phyloP scores from a whole-genome alignment of 148 eudicot species.

The Tetragonia tetragonoides region DNA sequence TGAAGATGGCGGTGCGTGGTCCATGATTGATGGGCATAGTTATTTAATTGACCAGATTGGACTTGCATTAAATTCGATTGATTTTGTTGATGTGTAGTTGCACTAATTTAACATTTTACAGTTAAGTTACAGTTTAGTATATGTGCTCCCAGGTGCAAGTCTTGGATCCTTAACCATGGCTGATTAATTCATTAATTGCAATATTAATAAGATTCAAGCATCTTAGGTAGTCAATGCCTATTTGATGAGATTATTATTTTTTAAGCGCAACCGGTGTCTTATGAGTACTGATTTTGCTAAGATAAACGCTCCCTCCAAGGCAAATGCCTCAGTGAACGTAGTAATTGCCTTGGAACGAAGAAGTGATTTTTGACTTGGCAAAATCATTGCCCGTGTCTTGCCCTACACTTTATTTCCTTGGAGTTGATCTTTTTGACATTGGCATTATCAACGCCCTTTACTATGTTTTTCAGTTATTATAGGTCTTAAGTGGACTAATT shows the following conservation, averaged over 20 bases:
- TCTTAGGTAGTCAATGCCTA: constrained; percentile 14
- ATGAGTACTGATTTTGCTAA: too few species aligned
- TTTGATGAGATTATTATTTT: not conserved
- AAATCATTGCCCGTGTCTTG: too few species aligned
- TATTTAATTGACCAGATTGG: not conserved
- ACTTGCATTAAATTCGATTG: not conserved
- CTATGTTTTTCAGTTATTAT: too few species aligned
- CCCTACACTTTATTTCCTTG: too few species aligned
- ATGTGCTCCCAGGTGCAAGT: constrained; percentile 6
- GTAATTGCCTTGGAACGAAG: too few species aligned
- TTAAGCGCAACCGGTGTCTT: not conserved
- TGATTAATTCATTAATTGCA: constrained; percentile 21
- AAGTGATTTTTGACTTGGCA: too few species aligned
- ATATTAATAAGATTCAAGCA: not conserved
- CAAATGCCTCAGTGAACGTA: too few species aligned
- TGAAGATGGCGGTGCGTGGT: constrained; percentile 3
- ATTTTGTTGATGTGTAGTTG: not conserved
- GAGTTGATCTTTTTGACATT: too few species aligned
- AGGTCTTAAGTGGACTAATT: not conserved
- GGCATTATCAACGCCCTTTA: too few species aligned
- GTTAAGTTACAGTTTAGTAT: not conserved
- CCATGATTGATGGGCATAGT: not conserved
- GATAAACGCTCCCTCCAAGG: too few species aligned
- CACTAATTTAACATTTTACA: not conserved
- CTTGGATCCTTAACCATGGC: constrained; percentile 19